Evolutionary conservation across 2,329 filamentous ascomycete species (phyloP).

Genomic region (Ceratocystis harringtonii): DNA sequence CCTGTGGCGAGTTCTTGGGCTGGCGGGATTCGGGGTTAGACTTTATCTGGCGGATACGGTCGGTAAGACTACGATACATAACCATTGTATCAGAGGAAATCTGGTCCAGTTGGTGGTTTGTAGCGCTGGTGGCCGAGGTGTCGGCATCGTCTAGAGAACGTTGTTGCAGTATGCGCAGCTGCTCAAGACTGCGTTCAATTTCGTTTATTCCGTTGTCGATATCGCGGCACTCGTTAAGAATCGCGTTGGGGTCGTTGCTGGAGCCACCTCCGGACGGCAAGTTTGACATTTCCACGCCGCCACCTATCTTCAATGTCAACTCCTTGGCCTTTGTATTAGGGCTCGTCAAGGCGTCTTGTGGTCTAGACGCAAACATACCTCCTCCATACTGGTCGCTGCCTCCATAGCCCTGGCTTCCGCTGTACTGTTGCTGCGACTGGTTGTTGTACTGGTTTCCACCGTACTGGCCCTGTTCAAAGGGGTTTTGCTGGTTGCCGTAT

Average conservation of each 20-base stretch:
- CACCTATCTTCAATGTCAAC: constrained; percentile 17
- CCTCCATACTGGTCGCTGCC: constrained; percentile 21
- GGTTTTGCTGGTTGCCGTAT: constrained; percentile 40
- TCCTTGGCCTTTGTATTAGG: constrained; percentile 14
- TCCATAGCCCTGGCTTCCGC: constrained; percentile 26
- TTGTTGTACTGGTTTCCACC: constrained; percentile 23
- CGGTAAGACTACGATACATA: constrained; percentile 63
- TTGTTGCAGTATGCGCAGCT: constrained; percentile 56
- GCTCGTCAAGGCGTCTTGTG: constrained; percentile 9
- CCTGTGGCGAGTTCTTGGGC: constrained; percentile 61
- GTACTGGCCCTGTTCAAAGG: constrained; percentile 41
- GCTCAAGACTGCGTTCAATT: constrained; percentile 56
- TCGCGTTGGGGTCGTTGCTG: constrained; percentile 49
- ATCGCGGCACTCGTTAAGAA: constrained; percentile 71
- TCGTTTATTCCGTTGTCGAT: constrained; percentile 64
- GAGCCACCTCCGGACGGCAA: constrained; percentile 13
- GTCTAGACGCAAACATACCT: constrained; percentile 14
- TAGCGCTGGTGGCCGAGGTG: constrained; percentile 48
- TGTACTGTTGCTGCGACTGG: constrained; percentile 18
- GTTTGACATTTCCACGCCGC: constrained; percentile 19
- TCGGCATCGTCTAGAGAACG: constrained; percentile 61
- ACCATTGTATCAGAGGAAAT: constrained; percentile 69
- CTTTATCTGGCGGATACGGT: constrained; percentile 70
- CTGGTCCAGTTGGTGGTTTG: constrained; percentile 54
- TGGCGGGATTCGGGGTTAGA: constrained; percentile 59